Evolutionary conservation across 805 yeast genomes (phyloP), one percentile per base, ranked within the genome.

Genomic region (Schwanniomyces yamadae): DNA sequence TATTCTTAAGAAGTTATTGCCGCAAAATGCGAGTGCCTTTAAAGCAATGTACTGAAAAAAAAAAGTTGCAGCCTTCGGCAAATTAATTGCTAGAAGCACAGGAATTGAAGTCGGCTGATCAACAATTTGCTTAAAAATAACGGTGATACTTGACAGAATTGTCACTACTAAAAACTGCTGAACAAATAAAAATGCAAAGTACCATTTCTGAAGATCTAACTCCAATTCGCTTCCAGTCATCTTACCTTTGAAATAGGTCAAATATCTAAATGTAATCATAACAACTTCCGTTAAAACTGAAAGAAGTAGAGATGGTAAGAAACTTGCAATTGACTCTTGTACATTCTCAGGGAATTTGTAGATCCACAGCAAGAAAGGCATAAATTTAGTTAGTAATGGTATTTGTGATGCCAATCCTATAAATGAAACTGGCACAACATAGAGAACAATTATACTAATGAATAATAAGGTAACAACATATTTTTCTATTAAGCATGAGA

Each of bases 81-180:
- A 67, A 48, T 88, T 85, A 10, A 74, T 71, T 0, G 95, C 95
- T 16, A 88, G 66, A 36, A 86, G 57, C 5, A 77, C 67, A 1
- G 93, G 88, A 9, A 85, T 75, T 0, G 86, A 77, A 0, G 80
- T 77, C 1, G 96, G 96, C 45, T 76, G 81, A 40, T 75, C 78
- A 5, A 85, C 57, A 4, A 83, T 59, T 37, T 76, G 79, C 42
- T 79, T 78, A 28, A 83, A 57, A 0, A 86, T 69, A 6, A 76
- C 78, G 2, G 83, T 74, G 3, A 85, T 58, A 18, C 95, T 90
- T 0, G 93, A 82, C 48, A 95, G 86, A 23, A 89, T 74, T 0
- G 95, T 84, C 2, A 89, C 88, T 17, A 89, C 91, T 29, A 90
- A 58, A 46, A 90, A 89, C 27, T 88, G 75, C 48, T 90, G 96